Percentiles rank a stretch among this genome's conserved stretches.
Conservation (phyloP, 2,329 filamentous ascomycete genomes). For the Exophiala viscosa region DNA sequence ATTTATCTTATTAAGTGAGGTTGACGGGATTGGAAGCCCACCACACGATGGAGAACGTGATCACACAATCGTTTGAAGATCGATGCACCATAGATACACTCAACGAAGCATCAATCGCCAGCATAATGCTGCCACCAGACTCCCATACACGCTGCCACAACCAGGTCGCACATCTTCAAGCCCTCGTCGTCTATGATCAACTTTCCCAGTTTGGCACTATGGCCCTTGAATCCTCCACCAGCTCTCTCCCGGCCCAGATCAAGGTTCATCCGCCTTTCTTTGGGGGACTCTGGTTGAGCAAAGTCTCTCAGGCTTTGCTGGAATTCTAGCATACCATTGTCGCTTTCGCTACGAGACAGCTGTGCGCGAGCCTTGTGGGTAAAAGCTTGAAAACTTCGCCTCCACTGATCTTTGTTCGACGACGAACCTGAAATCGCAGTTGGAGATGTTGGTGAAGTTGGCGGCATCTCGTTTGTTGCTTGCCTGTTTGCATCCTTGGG, state of each 20-base stretch:
- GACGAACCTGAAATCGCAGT: not conserved
- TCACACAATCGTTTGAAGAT: no score
- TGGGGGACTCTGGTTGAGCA: not conserved
- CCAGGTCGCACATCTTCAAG: slow-evolving; percentile 88
- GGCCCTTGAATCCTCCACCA: slow-evolving; percentile 79
- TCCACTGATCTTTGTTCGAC: slow-evolving; percentile 23
- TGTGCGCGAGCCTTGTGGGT: slow-evolving; percentile 21
- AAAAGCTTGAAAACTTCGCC: slow-evolving; percentile 25
- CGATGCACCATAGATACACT: no score
- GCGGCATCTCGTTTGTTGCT: slow-evolving; percentile 6
- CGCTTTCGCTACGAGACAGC: slow-evolving; percentile 11
- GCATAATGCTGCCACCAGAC: slow-evolving; percentile 93
- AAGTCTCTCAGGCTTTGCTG: not conserved
- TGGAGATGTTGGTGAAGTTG: not conserved
- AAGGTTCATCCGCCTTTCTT: slow-evolving; percentile 56
- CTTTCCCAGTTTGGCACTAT: slow-evolving; percentile 88
- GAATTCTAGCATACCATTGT: not conserved
- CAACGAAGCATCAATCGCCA: not conserved
- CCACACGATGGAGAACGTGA: no score
- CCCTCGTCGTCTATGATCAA: slow-evolving; percentile 86
- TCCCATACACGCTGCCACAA: slow-evolving; percentile 86
- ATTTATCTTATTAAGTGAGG: no score
- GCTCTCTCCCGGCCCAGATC: slow-evolving; percentile 77
- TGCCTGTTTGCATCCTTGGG: slow-evolving; percentile 20
- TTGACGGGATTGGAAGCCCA: no score